Evolutionary conservation across 2,329 filamentous ascomycete species (phyloP).

Genomic region (Ophiostoma himal-ulmi): DNA sequence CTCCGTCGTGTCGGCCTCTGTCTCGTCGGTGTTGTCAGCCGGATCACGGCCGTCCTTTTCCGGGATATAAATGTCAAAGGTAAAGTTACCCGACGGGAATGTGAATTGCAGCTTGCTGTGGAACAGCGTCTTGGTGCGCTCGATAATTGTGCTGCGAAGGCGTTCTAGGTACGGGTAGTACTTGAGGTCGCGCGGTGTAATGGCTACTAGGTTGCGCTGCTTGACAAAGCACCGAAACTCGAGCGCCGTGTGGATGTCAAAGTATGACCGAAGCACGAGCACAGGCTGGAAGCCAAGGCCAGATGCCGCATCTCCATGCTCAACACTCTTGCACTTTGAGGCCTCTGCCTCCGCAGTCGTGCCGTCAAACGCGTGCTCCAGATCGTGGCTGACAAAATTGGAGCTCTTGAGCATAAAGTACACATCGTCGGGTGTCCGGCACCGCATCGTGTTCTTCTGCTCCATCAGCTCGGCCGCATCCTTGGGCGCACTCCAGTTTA

Average conservation of each 20-base stretch:
- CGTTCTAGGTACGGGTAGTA: slow-evolving; percentile 73
- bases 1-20: slow-evolving; percentile 40
- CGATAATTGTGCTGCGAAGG: slow-evolving; percentile 59
- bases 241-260: slow-evolving; percentile 80
- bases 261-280: slow-evolving; percentile 80
- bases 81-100: slow-evolving; percentile 78
- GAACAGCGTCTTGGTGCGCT: slow-evolving; percentile 72
- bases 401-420: slow-evolving; percentile 92
- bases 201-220: slow-evolving; percentile 68
- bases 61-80: slow-evolving; percentile 90
- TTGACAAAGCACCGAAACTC: slow-evolving; percentile 97
- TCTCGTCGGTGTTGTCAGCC: slow-evolving; percentile 30
- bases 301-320: slow-evolving; percentile 26
- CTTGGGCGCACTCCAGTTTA: slow-evolving; percentile 97
- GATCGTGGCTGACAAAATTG: slow-evolving; percentile 88
- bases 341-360: background rate
- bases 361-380: slow-evolving; percentile 85
- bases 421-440: slow-evolving; percentile 79
- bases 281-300: slow-evolving; percentile 59
- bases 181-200: slow-evolving; percentile 85
- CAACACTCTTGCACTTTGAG: background rate
- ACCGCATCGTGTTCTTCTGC: slow-evolving; percentile 85
- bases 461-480: slow-evolving; percentile 88
- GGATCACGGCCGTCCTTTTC: slow-evolving; percentile 42
- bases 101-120: slow-evolving; percentile 63